A percentile compares a stretch with the other conserved stretches of the same genome.
These are phyloP conservation scores for Rehmannia glutinosa DNA, from an alignment of 257 asterid species.

Conservation along the genomic window DNA sequence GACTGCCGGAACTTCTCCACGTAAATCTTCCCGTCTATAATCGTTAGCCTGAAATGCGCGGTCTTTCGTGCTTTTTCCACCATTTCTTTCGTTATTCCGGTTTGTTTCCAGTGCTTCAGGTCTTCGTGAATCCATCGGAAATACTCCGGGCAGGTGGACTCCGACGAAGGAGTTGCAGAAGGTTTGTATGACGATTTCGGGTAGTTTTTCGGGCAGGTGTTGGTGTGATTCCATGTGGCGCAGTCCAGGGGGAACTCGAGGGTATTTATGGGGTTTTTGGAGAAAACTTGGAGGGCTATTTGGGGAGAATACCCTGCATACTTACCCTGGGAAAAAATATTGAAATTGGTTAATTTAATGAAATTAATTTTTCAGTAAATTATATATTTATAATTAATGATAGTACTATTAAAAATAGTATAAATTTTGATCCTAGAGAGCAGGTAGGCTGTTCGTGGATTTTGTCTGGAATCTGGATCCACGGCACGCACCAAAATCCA, in stretches of 20 bases:
- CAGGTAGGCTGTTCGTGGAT: too few species aligned
- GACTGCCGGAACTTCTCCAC: slow-evolving; percentile 49
- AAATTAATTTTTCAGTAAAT: not conserved
- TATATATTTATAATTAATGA: too few species aligned
- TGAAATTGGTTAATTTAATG: not conserved
- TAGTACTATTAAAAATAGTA: too few species aligned
- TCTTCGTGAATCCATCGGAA: slow-evolving; percentile 79
- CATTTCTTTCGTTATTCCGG: slow-evolving; percentile 44
- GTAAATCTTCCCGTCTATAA: slow-evolving; percentile 51
- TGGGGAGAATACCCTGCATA: slow-evolving; percentile 21
- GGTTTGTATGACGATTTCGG: slow-evolving; percentile 22
- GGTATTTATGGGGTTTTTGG: slow-evolving; percentile 7
- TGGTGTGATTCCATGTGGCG: slow-evolving; percentile 49
- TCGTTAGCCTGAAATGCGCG: slow-evolving; percentile 55
- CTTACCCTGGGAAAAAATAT: slow-evolving; percentile 23
- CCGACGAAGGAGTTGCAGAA: slow-evolving; percentile 15
- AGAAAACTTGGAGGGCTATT: slow-evolving; percentile 1
- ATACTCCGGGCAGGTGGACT: slow-evolving; percentile 55
- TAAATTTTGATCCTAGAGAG: too few species aligned
- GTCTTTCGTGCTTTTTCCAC: slow-evolving; percentile 42
- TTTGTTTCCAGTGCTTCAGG: slow-evolving; percentile 47
- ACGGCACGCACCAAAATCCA: too few species aligned
- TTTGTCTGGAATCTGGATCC: too few species aligned
- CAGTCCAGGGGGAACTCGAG: slow-evolving; percentile 38
- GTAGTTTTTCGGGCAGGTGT: slow-evolving; percentile 43